These are phyloP conservation scores for Coemansia sp. DNA, from an alignment of 192 early-diverging fungal species.

Conservation along the genomic window DNA sequence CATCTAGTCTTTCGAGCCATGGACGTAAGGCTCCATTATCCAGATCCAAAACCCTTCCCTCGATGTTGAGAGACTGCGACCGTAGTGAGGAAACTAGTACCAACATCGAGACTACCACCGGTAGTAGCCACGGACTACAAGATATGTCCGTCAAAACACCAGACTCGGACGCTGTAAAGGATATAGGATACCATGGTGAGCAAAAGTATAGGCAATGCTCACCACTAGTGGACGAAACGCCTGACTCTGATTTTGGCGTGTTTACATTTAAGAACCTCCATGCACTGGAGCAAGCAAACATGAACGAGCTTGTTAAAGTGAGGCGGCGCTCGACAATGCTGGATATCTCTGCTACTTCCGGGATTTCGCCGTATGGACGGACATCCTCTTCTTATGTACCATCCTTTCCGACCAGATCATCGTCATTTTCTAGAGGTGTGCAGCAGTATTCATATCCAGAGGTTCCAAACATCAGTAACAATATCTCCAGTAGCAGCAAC, in stretches of 20 bases:
- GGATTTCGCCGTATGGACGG: neutral
- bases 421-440: neutral
- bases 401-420: neutral
- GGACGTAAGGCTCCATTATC: neutral
- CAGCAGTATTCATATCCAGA: constrained; percentile 4
- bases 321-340: constrained; percentile 54
- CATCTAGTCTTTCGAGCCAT: constrained; percentile 6
- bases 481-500: constrained; percentile 1
- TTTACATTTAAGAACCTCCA: constrained; percentile 91
- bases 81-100: neutral
- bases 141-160: neutral
- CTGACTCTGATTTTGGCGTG: constrained; percentile 72
- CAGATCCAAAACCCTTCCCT: constrained; percentile 2
- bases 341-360: constrained; percentile 12
- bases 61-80: constrained; percentile 21
- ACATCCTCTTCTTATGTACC: constrained; percentile 7
- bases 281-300: constrained; percentile 86
- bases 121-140: neutral
- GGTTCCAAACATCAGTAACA: neutral
- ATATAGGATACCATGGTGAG: neutral
- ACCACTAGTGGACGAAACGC: constrained; percentile 13
- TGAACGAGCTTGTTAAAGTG: constrained; percentile 78
- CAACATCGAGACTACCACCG: neutral
- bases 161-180: neutral
- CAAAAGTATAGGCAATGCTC: neutral